phyloP scores from a whole-genome alignment of 805 yeast species.

The Ascoidea rubescens region DNA sequence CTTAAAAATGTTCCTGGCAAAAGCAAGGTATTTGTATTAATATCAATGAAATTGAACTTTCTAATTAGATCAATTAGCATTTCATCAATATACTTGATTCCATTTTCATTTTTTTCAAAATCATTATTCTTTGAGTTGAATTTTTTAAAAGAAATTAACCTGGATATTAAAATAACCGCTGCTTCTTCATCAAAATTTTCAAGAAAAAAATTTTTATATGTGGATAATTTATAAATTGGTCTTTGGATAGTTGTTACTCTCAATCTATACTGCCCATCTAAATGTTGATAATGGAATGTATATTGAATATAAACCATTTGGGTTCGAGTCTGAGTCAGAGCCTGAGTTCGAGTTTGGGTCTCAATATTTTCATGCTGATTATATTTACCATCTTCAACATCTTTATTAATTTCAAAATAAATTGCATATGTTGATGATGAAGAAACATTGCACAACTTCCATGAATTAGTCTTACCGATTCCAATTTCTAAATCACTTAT shows the following conservation, averaged over 20 bases:
- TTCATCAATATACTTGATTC: slow-evolving; percentile 89
- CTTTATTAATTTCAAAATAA: slow-evolving; percentile 33
- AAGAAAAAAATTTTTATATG: slow-evolving; percentile 24
- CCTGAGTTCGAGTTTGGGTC: background rate
- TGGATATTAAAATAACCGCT: slow-evolving; percentile 86
- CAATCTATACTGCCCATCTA: slow-evolving; percentile 80
- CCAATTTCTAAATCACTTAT: slow-evolving; percentile 29
- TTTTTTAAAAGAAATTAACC: slow-evolving; percentile 78
- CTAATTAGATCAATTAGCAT: slow-evolving; percentile 82
- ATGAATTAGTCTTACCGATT: slow-evolving; percentile 37
- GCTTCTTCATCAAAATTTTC: slow-evolving; percentile 95
- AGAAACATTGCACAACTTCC: slow-evolving; percentile 43
- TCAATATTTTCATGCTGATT: background rate
- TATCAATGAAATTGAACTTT: slow-evolving; percentile 84
- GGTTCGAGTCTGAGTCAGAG: background rate
- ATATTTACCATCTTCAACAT: background rate
- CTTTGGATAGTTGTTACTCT: slow-evolving; percentile 75
- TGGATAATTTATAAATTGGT: slow-evolving; percentile 6
- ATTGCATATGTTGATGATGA: slow-evolving; percentile 48
- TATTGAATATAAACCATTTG: slow-evolving; percentile 45
- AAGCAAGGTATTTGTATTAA: slow-evolving; percentile 73
- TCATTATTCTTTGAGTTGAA: slow-evolving; percentile 15
- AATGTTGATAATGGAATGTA: slow-evolving; percentile 85
- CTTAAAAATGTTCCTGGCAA: slow-evolving; percentile 72
- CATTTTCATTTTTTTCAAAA: slow-evolving; percentile 84